These are phyloP conservation scores for Pythium phragmiticola DNA, from an alignment of 352 stramenopile genomes.

Conservation along the genomic window DNA sequence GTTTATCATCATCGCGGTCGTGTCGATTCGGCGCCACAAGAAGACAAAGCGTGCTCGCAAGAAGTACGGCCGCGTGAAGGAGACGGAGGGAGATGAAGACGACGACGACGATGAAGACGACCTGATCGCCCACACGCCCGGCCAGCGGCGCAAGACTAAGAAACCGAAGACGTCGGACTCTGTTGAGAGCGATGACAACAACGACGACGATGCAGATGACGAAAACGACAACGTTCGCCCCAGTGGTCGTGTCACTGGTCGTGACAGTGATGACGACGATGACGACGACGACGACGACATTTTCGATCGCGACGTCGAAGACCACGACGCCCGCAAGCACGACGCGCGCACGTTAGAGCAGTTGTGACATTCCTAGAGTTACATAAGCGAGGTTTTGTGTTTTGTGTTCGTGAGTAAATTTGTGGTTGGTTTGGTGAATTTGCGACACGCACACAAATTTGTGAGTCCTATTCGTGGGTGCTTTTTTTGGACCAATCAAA, in stretches of 20 bases:
- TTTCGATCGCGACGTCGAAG: conserved; percentile 48
- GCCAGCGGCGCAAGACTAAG: conserved; percentile 22
- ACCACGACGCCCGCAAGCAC: conserved; percentile 44
- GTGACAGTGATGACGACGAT: conserved; percentile 41
- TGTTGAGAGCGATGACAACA: conserved; percentile 32
- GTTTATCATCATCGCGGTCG: conserved; percentile 63
- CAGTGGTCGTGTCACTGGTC: conserved; percentile 34
- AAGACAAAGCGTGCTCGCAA: conserved; percentile 44
- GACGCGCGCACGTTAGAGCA: conserved; percentile 57
- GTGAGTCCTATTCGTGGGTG: not conserved
- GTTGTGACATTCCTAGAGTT: conserved; percentile 33
- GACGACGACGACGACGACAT: conserved; percentile 80
- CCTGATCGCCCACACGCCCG: conserved; percentile 33
- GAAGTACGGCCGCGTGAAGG: conserved; percentile 67
- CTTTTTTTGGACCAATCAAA: conserved; percentile 22
- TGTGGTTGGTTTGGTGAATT: conserved; percentile 6
- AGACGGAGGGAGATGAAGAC: conserved; percentile 36
- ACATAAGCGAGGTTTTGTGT: conserved; percentile 15
- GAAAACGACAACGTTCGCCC: conserved; percentile 57
- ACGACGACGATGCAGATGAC: conserved; percentile 30
- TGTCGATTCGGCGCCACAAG: conserved; percentile 65
- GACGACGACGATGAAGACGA: conserved; percentile 60
- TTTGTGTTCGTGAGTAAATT: not conserved
- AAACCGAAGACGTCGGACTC: conserved; percentile 36
- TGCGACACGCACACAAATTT: not conserved